phyloP scores from a whole-genome alignment of 306 rosid species.

The Ormosia semicastrata region DNA sequence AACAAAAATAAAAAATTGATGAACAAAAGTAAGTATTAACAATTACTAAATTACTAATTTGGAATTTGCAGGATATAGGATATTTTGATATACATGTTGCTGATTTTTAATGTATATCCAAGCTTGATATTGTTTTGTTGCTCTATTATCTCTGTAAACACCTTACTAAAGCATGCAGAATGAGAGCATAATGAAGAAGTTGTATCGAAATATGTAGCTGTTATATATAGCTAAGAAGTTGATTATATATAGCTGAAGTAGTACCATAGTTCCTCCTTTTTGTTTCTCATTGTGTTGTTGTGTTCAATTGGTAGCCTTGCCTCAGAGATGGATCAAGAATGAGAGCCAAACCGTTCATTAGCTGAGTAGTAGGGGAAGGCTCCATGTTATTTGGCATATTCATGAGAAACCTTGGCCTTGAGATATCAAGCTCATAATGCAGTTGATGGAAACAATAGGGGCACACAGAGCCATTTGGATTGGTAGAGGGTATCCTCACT shows the following conservation, averaged over 20 bases:
- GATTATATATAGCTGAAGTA: no score
- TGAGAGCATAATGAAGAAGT: no score
- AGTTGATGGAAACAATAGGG: conserved; percentile 53
- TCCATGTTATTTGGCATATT: conserved; percentile 6
- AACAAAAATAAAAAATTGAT: no score
- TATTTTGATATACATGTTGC: no score
- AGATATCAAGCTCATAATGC: conserved; percentile 47
- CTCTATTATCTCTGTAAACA: neutral
- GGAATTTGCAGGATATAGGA: no score
- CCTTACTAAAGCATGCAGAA: neutral
- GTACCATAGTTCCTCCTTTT: neutral
- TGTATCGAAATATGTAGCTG: no score
- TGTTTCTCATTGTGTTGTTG: conserved; percentile 28
- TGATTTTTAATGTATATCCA: no score
- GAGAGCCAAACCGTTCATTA: conserved; percentile 37
- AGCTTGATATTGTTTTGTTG: no score
- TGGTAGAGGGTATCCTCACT: conserved; percentile 34
- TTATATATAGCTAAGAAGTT: no score
- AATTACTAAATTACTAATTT: neutral
- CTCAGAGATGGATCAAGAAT: conserved; percentile 42
- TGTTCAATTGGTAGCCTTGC: neutral
- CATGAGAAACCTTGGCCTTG: conserved; percentile 41
- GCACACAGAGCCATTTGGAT: conserved; percentile 22
- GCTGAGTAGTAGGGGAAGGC: conserved; percentile 21
- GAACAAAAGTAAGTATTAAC: no score